A percentile compares a stretch with the other conserved stretches of the same genome.
phyloP scores from a whole-genome alignment of 2,329 filamentous ascomycete species.

The Sporothrix luriei region DNA sequence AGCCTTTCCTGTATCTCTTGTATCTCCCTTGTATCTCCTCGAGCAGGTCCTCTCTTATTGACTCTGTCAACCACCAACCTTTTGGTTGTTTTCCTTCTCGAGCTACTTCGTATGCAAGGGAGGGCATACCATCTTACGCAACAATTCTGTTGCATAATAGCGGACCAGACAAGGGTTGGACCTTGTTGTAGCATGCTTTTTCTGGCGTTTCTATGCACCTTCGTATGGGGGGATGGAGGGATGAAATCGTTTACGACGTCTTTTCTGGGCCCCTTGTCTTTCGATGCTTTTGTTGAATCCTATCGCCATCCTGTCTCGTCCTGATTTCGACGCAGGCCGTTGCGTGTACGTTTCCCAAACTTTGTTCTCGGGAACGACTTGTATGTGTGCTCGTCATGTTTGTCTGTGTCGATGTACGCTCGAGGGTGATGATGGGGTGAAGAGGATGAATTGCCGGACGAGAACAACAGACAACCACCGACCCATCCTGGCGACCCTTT shows the following conservation, averaged over 20 bases:
- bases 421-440: not conserved
- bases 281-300: constrained; percentile 3
- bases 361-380: not conserved
- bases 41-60: no score
- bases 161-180: constrained; percentile 15
- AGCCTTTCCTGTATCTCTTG: not conserved
- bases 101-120: constrained; percentile 17
- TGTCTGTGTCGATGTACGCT: not conserved
- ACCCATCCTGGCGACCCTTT: constrained; percentile 25
- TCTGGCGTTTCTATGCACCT: constrained; percentile 10
- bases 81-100: not conserved
- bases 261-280: not conserved
- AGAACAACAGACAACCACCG: constrained; percentile 25
- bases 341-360: not conserved
- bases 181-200: constrained; percentile 19
- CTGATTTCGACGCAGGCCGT: not conserved
- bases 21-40: no score
- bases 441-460: not conserved
- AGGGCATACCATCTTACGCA: constrained; percentile 24
- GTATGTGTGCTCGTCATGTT: not conserved
- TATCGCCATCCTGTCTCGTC: not conserved
- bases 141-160: constrained; percentile 17
- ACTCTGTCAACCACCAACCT: no score
- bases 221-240: constrained; percentile 24
- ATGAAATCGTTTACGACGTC: constrained; percentile 15